Conservation (phyloP, 148 eudicot species). For the Dianthus caryophyllus region DNA sequence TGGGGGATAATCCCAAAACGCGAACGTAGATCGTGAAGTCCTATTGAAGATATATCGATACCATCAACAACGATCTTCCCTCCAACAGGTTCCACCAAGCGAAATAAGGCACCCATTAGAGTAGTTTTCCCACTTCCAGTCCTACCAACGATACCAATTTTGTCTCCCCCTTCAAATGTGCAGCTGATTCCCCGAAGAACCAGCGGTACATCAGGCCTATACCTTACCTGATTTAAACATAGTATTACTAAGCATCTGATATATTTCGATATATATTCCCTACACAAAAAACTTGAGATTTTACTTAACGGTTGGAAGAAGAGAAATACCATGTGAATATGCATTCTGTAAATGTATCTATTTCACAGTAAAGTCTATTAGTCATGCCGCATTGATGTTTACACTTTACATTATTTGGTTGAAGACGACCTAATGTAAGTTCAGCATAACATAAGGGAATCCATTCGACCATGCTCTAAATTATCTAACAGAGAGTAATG, state of each 20-base stretch:
- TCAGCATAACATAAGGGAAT: no score
- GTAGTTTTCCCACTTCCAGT: constrained; percentile 96
- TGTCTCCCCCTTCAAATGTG: constrained; percentile 84
- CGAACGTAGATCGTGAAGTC: constrained; percentile 83
- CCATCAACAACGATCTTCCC: constrained; percentile 78
- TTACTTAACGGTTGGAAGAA: no score
- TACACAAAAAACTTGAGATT: background rate
- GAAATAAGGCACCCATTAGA: constrained; percentile 80
- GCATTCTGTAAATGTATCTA: no score
- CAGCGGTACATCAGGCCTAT: constrained; percentile 66
- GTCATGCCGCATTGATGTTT: no score
- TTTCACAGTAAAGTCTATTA: no score
- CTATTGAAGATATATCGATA: constrained; percentile 62
- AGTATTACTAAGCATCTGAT: constrained; percentile 2
- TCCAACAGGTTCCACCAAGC: constrained; percentile 70
- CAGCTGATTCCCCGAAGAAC: constrained; percentile 82
- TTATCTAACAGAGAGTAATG: background rate
- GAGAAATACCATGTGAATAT: no score
- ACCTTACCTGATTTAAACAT: constrained; percentile 51
- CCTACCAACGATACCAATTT: constrained; percentile 84
- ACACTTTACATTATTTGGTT: no score
- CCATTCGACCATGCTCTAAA: no score
- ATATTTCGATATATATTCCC: background rate
- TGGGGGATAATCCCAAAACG: constrained; percentile 84
- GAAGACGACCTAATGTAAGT: no score